Conservation (phyloP, 1,284 basidiomycete genomes). For the Pisolithus thermaeus region DNA sequence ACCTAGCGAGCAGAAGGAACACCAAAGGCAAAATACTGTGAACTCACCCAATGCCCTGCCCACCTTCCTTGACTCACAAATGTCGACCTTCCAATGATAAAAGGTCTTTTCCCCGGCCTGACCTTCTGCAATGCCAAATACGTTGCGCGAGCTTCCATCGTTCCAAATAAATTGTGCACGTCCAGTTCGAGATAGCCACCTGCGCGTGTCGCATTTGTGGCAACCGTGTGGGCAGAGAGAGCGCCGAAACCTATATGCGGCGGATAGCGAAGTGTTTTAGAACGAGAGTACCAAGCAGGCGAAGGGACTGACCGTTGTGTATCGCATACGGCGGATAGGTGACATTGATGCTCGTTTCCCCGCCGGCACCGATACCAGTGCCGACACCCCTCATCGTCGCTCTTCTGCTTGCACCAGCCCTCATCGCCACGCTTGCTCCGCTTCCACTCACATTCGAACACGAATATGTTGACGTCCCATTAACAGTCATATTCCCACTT, state of each 20-base stretch:
- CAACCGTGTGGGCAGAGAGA: slow-evolving; percentile 26
- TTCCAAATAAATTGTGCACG: slow-evolving; percentile 39
- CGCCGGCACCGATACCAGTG: slow-evolving; percentile 33
- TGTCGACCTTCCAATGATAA: slow-evolving; percentile 37
- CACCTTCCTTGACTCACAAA: slow-evolving; percentile 63
- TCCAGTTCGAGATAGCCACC: slow-evolving; percentile 34
- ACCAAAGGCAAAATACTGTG: background rate
- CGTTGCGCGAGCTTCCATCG: slow-evolving; percentile 35
- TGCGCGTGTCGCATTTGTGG: slow-evolving; percentile 37
- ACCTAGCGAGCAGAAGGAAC: background rate
- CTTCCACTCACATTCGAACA: slow-evolving; percentile 11
- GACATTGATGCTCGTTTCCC: slow-evolving; percentile 41
- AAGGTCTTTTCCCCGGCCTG: slow-evolving; percentile 34
- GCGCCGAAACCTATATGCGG: slow-evolving; percentile 18
- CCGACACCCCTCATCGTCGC: no score
- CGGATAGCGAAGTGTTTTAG: background rate
- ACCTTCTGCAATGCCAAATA: slow-evolving; percentile 29
- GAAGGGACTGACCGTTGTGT: slow-evolving; percentile 49
- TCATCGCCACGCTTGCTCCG: background rate
- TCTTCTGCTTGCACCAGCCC: slow-evolving; percentile 11
- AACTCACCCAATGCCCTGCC: slow-evolving; percentile 53
- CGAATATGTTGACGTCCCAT: slow-evolving; percentile 55
- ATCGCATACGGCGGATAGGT: slow-evolving; percentile 63
- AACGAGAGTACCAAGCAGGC: background rate
- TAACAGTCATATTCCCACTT: slow-evolving; percentile 70